Evolutionary conservation across 1,284 basidiomycete genomes (phyloP), one percentile per base, ranked within the genome.

Genomic region (Melampsora americana): DNA sequence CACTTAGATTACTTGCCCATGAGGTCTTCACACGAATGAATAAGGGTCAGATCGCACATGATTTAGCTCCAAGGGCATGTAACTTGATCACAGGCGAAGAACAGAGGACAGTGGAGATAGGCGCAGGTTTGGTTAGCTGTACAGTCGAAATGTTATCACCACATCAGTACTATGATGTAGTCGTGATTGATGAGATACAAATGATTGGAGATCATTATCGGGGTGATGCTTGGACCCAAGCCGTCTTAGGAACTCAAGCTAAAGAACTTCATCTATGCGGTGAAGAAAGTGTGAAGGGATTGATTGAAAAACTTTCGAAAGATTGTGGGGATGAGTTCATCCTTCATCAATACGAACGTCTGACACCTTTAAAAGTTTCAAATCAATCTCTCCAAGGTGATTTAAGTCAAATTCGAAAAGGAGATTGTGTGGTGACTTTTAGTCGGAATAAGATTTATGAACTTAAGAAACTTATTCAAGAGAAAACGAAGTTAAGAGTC

Each of bases 181-280:
- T 89, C 0, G 94, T 99, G 69, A 86, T 99, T 60, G 95, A 99
- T 83, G 95, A 99, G 85, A 98, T 99, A 75, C 96, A 99, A 85
- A 92, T 99, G 91, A 89, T 99, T 26, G 88, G 87, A 0, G 93
- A 97, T 82, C 81, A 85, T 0, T 85, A 89, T 5, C 89, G 95
- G 14, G 95, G 95, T 0, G 86, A 85, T 32, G 89, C 89, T 0
- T 99, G 96, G 95, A 92, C 92, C 0, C 82, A 84, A 18, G 95
- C 93, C 0, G 87, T 99, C 1, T 84, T 98, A 39, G 92, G 92
- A 0, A 77, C 91, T 0, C 84, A 87, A 67, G 93, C 94, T 0
- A 86, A 87, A 66, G 94, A 98, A 83, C 81, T 99, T 0, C 95
- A 99, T 84, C 86, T 99, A 0, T 99, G 95, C 81, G 96, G 96